A percentile compares a stretch with the other conserved stretches of the same genome.
These are phyloP conservation scores for Scopulariopsis brevicaulis DNA, from an alignment of 2,329 filamentous ascomycete species.

Conservation along the genomic window DNA sequence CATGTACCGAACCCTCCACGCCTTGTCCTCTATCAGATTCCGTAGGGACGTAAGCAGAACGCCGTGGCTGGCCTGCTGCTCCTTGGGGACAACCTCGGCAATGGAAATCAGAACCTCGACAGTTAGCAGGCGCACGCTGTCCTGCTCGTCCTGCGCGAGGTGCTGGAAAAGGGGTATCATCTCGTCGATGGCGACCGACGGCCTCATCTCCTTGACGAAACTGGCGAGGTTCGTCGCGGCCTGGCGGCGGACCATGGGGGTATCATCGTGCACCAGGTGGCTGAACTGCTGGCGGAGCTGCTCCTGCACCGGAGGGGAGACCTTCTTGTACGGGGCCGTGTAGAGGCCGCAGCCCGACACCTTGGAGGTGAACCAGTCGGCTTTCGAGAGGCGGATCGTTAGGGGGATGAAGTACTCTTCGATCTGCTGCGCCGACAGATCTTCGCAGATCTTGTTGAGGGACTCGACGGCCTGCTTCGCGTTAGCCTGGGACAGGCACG, in stretches of 20 bases:
- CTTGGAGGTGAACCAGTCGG: constrained; percentile 99
- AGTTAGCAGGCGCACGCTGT: constrained; percentile 89
- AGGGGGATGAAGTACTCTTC: constrained; percentile 97
- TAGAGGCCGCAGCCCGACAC: constrained; percentile 95
- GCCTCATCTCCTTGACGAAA: constrained; percentile 94
- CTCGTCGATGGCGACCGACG: constrained; percentile 85
- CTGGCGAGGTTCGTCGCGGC: constrained; percentile 93
- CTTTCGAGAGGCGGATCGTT: constrained; percentile 90
- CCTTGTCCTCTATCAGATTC: constrained; percentile 96
- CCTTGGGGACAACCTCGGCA: constrained; percentile 93
- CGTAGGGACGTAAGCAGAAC: constrained; percentile 83
- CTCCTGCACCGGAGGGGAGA: constrained; percentile 78
- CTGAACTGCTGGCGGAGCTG: constrained; percentile 85
- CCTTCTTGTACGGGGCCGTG: constrained; percentile 86
- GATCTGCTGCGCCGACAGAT: constrained; percentile 83
- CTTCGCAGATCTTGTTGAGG: constrained; percentile 95
- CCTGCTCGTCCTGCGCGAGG: constrained; percentile 90
- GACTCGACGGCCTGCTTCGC: constrained; percentile 78
- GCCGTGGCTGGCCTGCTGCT: constrained; percentile 93
- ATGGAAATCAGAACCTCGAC: constrained; percentile 95
- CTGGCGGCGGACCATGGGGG: constrained; percentile 96
- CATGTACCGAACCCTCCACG: constrained; percentile 99
- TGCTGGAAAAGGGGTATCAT: constrained; percentile 99
- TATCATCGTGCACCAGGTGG: constrained; percentile 92
- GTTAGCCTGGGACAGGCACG: neutral